Evolutionary conservation across 228 moss, liverwort and hornwort species (phyloP), one percentile per base, ranked within the genome.

Genomic region (Sphagnum fallax): DNA sequence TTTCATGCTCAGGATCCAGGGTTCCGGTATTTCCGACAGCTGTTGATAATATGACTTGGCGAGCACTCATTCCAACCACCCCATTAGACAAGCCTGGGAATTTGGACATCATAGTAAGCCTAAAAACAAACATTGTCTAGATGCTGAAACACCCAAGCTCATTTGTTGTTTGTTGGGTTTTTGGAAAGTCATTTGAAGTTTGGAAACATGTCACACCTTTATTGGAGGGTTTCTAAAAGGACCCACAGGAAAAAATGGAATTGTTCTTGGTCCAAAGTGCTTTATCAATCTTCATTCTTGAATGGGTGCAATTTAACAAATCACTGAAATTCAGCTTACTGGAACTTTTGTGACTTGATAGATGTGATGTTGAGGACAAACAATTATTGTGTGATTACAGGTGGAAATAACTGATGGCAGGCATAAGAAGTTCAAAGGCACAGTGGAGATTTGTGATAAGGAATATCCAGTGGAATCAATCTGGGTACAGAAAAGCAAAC

Each of bases 401-500:
- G 89, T 90, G 78, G 81, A 82, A 72, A 48, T 87, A n/a, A n/a
- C 47, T 53, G 90, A 81, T 60, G 82, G 80, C 50, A 69, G 64
- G 15, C 77, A 80, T 64, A 73, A 81, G 32, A 61, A 6, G 57
- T 83, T 81, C 53, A 72, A 85, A 66, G 79, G 75, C 9, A 67
- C 65, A 0, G 79, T 88, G 66, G 90, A 81, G 71, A 77, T 90
- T 53, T 62, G 69, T 64, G 63, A 73, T 53, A 85, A 76, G 64
- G 85, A 85, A 16, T 90, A 78, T 65, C 90, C 83, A 9, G 75
- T 85, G 51, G 90, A 90, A 61, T 88, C 88, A 9, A 88, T 90
- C 52, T 90, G 90, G 90, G 68, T 90, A 62, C 72, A 80, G 55
- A 75, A 81, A 73, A 79, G 74, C 63, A 89, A 89, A 69, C 79